Percentiles rank a stretch among this genome's conserved stretches.
Conservation (phyloP, 176 grass and related monocot species). For the Tillandsia fasciculata region DNA sequence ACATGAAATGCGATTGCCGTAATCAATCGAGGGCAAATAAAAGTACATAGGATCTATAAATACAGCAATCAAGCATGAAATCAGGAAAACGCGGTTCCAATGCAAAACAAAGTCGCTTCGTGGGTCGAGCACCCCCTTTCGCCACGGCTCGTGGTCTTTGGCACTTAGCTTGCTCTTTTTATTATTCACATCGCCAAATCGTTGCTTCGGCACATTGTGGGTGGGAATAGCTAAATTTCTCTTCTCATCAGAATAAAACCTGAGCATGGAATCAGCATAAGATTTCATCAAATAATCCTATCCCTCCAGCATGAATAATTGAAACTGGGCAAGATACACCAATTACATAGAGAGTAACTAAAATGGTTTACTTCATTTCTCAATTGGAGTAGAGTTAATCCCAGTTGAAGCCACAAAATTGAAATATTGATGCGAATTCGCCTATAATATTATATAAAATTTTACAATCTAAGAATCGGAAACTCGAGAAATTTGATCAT, state of each 20-base stretch:
- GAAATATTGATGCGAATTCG: too few relatives aligned
- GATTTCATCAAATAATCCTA: neutral
- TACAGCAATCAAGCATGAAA: constrained; percentile 57
- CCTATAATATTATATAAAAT: too few relatives aligned
- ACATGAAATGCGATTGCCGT: constrained; percentile 21
- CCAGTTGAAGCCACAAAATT: too few relatives aligned
- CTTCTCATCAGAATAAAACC: constrained; percentile 67
- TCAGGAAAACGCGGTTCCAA: constrained; percentile 78
- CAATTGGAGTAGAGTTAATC: too few relatives aligned
- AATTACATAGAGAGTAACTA: too few relatives aligned
- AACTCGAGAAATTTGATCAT: neutral
- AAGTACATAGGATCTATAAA: constrained; percentile 94
- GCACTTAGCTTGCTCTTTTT: constrained; percentile 47
- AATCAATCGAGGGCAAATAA: constrained; percentile 61
- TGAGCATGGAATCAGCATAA: constrained; percentile 19
- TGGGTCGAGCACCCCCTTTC: constrained; percentile 56
- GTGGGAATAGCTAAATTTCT: constrained; percentile 41
- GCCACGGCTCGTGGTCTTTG: constrained; percentile 38
- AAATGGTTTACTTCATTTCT: too few relatives aligned
- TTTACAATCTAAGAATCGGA: too few relatives aligned
- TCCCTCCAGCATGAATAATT: neutral
- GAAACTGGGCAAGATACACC: neutral
- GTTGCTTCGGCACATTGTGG: constrained; percentile 35
- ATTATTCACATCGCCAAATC: constrained; percentile 22
- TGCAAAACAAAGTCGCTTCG: constrained; percentile 60